Conservation (phyloP, 208 protist species). For the Borovskyia barvae region DNA sequence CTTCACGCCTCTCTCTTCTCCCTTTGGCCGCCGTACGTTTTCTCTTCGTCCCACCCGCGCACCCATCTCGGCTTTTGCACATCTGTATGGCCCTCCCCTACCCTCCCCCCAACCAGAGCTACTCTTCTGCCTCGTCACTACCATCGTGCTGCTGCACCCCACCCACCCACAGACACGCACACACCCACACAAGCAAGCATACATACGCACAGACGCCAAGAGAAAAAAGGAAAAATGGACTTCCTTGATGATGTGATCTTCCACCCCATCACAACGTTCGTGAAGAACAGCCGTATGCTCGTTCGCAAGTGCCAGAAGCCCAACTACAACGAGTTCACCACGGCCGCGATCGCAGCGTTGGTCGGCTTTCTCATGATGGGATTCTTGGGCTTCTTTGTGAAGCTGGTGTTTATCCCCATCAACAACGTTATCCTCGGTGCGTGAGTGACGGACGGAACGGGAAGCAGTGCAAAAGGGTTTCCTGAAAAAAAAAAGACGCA, state of each 20-base stretch:
- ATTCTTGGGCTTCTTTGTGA: slow-evolving; percentile 95
- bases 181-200: neutral
- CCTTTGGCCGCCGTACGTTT: no score
- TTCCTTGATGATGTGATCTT: slow-evolving; percentile 81
- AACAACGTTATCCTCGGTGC: slow-evolving; percentile 94
- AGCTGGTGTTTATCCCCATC: slow-evolving; percentile 96
- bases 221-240: slow-evolving; percentile 47
- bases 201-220: neutral
- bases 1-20: no score
- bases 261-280: slow-evolving; percentile 74
- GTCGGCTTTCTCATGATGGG: slow-evolving; percentile 94
- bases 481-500: no score
- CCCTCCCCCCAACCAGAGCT: no score
- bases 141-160: no score
- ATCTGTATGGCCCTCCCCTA: no score
- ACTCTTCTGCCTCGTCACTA: no score
- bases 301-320: slow-evolving; percentile 92
- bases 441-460: slow-evolving; percentile 3
- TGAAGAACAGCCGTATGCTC: slow-evolving; percentile 88
- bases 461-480: neutral
- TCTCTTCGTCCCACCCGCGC: no score
- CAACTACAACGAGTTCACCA: slow-evolving; percentile 92
- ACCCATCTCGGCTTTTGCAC: no score
- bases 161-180: slow-evolving; percentile 2
- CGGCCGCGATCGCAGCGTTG: slow-evolving; percentile 78